Evolutionary conservation across 331 rosid species (phyloP).

Genomic region (Phaseolus coccineus): DNA sequence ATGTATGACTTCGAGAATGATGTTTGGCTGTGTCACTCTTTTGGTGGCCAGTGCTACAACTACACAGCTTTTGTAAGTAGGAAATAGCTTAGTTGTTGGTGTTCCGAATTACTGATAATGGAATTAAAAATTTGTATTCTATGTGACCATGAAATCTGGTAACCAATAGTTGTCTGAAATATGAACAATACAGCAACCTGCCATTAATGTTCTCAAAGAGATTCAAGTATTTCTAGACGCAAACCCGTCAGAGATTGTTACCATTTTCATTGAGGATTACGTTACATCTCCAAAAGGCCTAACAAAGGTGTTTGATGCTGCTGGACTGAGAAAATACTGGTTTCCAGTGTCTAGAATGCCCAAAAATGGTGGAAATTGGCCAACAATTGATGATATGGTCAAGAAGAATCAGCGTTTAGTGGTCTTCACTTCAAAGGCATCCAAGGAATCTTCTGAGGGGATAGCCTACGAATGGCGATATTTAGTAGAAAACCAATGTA

Average conservation of each 20-base stretch:
- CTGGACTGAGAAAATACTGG: slow-evolving; percentile 86
- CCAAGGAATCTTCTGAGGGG: slow-evolving; percentile 87
- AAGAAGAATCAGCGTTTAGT: slow-evolving; percentile 80
- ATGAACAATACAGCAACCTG: slow-evolving; percentile 77
- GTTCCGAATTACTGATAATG: slow-evolving; percentile 12
- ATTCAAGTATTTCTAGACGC: slow-evolving; percentile 72
- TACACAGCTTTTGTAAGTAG: slow-evolving; percentile 90
- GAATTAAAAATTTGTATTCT: slow-evolving; percentile 7
- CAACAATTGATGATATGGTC: slow-evolving; percentile 79
- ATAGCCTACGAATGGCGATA: slow-evolving; percentile 91
- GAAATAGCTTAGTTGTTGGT: slow-evolving; percentile 21
- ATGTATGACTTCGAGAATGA: slow-evolving; percentile 84
- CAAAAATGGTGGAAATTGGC: slow-evolving; percentile 87
- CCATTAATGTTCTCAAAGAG: slow-evolving; percentile 77
- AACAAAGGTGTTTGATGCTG: slow-evolving; percentile 87
- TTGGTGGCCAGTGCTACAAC: slow-evolving; percentile 79
- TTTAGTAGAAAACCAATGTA: slow-evolving; percentile 92
- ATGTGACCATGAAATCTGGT: slow-evolving; percentile 14
- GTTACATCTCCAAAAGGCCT: slow-evolving; percentile 86
- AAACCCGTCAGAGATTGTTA: slow-evolving; percentile 83
- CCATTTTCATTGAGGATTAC: slow-evolving; percentile 86
- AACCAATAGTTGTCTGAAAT: slow-evolving; percentile 15
- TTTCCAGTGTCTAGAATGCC: slow-evolving; percentile 93
- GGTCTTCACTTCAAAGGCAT: slow-evolving; percentile 81
- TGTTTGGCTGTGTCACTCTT: slow-evolving; percentile 93